phyloP scores from a whole-genome alignment of 1,284 basidiomycete genomes.

The Heterobasidion annosum region DNA sequence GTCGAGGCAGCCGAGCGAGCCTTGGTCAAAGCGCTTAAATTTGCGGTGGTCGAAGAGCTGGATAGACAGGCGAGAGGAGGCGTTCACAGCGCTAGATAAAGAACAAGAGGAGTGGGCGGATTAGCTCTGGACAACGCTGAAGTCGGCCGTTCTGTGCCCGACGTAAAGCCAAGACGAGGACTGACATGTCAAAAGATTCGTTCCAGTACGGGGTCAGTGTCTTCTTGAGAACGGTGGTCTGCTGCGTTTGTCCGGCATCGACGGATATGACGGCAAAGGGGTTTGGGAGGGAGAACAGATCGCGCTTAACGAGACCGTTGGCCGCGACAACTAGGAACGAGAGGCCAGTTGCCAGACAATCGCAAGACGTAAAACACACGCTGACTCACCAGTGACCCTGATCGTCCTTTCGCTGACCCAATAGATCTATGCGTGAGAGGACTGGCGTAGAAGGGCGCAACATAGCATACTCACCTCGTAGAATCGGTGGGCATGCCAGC shows the following conservation, averaged over 20 bases:
- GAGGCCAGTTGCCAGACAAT: neutral
- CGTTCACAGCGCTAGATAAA: constrained; percentile 59
- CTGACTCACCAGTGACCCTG: constrained; percentile 25
- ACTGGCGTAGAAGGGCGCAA: no score
- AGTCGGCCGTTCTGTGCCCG: no score
- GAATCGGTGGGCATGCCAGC: no score
- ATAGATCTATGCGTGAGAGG: no score
- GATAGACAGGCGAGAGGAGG: constrained; percentile 84
- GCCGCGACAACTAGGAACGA: constrained; percentile 69
- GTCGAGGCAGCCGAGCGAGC: constrained; percentile 86
- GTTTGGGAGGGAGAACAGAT: constrained; percentile 88
- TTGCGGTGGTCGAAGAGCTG: constrained; percentile 98
- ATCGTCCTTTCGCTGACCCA: constrained; percentile 23
- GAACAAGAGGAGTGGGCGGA: constrained; percentile 1
- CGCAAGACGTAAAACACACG: neutral
- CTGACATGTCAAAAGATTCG: constrained; percentile 87
- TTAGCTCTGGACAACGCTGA: no score
- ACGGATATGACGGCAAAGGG: constrained; percentile 96
- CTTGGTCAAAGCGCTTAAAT: constrained; percentile 96
- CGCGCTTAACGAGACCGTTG: constrained; percentile 82
- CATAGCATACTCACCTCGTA: no score
- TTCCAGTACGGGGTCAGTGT: constrained; percentile 91
- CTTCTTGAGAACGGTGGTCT: constrained; percentile 79
- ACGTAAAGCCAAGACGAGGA: neutral
- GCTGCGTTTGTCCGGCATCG: constrained; percentile 91